Base-by-base conservation (phyloP, 2,329 filamentous ascomycete species). In the Penicillium capsulatum region DNA sequence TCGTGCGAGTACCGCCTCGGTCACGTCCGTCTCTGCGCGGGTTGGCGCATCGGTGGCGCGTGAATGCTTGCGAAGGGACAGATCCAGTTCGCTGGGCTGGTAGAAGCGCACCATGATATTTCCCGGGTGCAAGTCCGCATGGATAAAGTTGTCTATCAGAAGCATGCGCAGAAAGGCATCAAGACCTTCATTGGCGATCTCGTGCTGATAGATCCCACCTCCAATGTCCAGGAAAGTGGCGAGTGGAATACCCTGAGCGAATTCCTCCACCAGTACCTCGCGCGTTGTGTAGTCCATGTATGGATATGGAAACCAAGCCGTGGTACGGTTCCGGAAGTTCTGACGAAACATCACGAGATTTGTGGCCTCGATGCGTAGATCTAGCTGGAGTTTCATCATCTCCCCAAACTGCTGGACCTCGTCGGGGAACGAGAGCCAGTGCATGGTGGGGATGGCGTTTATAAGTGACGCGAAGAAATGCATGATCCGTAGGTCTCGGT, bases 31-130 rank as follows among this genome's bases (percentile, higher is more conserved):
- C 15, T 77, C 74, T 7, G 76, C 71, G 27, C 75, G 59, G 1
- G 70, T 64, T 26, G 70, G 65, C 10, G 65, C 66, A 46, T 68
- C 57, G 2, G 60, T 63, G 6, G 67, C 64, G 16, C 61, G 64
- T 3, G 63, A 68, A 39, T 72, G 64, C 15, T 65, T 63, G 27
- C 61, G 63, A 4, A 83, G 68, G 15, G 73, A 71, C 1, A 94
- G 70, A 34, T 84, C 79, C 0, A 91, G 77, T 45, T 83, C 76
- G 10, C 81, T 80, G 0, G 90, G 81, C 57, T 91, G 82, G 67
- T 97, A 96, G 70, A 98, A 98, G 48, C 94, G 88, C 32, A 98
- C 91, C 90, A 98, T 97, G 67, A 98, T 97, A 63, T 98, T 98
- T 17, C 92, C 92, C 0, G 92, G 92, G 61, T 98, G 92, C 19